phyloP scores from a whole-genome alignment of 1,284 basidiomycete genomes.

The Ganoderma leucocontextum region DNA sequence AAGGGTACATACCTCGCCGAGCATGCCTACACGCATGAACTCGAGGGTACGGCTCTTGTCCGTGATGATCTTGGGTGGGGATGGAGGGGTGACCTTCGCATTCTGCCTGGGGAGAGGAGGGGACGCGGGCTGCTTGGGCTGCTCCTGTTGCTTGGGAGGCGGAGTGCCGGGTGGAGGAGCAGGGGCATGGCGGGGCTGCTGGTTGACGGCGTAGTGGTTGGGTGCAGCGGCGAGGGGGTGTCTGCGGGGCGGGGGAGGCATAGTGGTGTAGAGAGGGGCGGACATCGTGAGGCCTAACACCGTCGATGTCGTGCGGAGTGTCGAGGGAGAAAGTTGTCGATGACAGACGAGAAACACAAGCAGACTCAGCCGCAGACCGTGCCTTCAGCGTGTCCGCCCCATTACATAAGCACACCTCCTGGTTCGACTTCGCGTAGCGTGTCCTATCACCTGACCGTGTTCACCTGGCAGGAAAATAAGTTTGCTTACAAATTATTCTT shows the following conservation, averaged over 20 bases:
- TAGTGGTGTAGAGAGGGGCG: slow-evolving; percentile 34
- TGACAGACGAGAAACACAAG: slow-evolving; percentile 14
- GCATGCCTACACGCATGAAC: slow-evolving; percentile 78
- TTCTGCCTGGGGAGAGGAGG: slow-evolving; percentile 82
- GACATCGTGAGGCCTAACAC: slow-evolving; percentile 46
- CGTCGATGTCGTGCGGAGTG: slow-evolving; percentile 36
- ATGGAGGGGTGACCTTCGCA: slow-evolving; percentile 82
- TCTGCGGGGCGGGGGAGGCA: slow-evolving; percentile 41
- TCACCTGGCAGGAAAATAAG: not conserved
- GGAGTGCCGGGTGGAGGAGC: slow-evolving; percentile 34
- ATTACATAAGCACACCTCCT: slow-evolving; percentile 35
- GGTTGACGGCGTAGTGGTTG: slow-evolving; percentile 40
- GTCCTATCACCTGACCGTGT: slow-evolving; percentile 27
- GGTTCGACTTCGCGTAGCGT: slow-evolving; percentile 34
- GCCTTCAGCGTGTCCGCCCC: slow-evolving; percentile 29
- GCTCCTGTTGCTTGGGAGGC: slow-evolving; percentile 34
- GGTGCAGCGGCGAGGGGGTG: slow-evolving; percentile 44
- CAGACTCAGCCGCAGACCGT: slow-evolving; percentile 18
- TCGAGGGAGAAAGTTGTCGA: slow-evolving; percentile 10
- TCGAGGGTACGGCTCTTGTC: slow-evolving; percentile 68
- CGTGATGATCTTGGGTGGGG: slow-evolving; percentile 80
- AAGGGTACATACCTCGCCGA: slow-evolving; percentile 80
- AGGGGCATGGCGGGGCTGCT: slow-evolving; percentile 30
- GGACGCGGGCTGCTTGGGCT: slow-evolving; percentile 46
- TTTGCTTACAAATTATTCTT: not conserved